Base-by-base conservation (phyloP, 2,329 filamentous ascomycete genomes). In the Rutstroemia sp. region DNA sequence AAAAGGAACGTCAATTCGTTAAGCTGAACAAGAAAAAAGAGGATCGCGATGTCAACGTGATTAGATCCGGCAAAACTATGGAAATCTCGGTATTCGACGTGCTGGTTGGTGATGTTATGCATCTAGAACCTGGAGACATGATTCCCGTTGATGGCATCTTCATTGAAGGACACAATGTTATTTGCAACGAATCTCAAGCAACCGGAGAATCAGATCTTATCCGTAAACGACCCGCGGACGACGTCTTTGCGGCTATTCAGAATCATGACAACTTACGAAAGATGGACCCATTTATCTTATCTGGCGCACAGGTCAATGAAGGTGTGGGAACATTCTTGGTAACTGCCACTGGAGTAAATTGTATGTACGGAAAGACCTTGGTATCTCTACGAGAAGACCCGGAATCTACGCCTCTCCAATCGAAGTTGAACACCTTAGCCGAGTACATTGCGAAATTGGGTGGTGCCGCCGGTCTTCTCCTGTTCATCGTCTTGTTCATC, bases 21-120 rank as follows among this genome's bases (percentile, higher is more conserved):
- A 89, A 89, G 69, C 74, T 92, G 58, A 91, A 91, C 71, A 83
- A 83, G 69, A 89, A 89, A 67, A 92, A 92, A 70, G 84, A 90
- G 50, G 84, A 90, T 66, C 80, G 88, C 34, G 74, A 80, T 50
- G 83, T 92, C 63, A 90, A 89, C 60, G 84, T 89, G 9, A 75
- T 88, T 51, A 84, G 89, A n/a, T 91, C 87, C 1, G 89, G 87
- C 30, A 83, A 78, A 63, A 83, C 83, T 0, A 77, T 79, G 60
- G 83, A 88, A 68, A 81, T 91, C 41, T 86, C 83, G 0, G 79
- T 90, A 4, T 79, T 86, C 61, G 84, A 90, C 64, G 73, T 91
- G 19, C 72, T 89, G 21, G 87, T 88, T 27, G 88, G 88, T 37
- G 88, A 92, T 66, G 75, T 92, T 2, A 76, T 91, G 71, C 78